These are phyloP conservation scores for Abrus precatorius DNA, from an alignment of 306 rosid genomes.

Conservation along the genomic window DNA sequence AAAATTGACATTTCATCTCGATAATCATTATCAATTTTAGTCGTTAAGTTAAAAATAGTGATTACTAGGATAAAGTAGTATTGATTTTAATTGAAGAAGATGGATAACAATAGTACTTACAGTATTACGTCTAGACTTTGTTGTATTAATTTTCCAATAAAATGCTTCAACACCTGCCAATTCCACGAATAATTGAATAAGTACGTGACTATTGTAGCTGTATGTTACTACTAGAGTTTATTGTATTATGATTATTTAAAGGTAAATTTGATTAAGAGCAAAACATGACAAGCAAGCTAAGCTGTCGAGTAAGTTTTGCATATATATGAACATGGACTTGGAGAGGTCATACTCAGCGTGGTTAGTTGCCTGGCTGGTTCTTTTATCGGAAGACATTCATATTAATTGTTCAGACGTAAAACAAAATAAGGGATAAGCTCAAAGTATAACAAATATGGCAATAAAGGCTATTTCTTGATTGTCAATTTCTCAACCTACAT, in stretches of 20 bases:
- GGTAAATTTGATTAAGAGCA: conserved; percentile 17
- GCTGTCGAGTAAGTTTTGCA: conserved; percentile 50
- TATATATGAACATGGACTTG: conserved; percentile 28
- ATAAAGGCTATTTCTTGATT: conserved; percentile 37
- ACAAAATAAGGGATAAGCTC: conserved; percentile 40
- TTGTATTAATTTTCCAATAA: not conserved
- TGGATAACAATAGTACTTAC: not conserved
- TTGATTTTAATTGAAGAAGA: not conserved
- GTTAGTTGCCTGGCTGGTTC: conserved; percentile 44
- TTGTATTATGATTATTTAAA: conserved; percentile 28
- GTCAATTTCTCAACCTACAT: conserved; percentile 50
- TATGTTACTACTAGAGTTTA: conserved; percentile 21
- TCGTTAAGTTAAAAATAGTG: not conserved
- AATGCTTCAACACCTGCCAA: conserved; percentile 21
- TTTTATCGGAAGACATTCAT: conserved; percentile 42
- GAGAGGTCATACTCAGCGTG: conserved; percentile 50
- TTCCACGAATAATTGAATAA: conserved; percentile 4
- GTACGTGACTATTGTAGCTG: not conserved
- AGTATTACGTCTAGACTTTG: not conserved
- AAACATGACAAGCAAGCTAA: conserved; percentile 43
- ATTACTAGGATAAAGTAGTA: not conserved
- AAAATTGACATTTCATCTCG: not conserved
- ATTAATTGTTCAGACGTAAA: conserved; percentile 39
- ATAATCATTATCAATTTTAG: not conserved
- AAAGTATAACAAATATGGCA: conserved; percentile 36